Percentiles rank a stretch among this genome's conserved stretches.
Conservation (phyloP, 768 basidiomycete species). For the Tylopilus sp. region DNA sequence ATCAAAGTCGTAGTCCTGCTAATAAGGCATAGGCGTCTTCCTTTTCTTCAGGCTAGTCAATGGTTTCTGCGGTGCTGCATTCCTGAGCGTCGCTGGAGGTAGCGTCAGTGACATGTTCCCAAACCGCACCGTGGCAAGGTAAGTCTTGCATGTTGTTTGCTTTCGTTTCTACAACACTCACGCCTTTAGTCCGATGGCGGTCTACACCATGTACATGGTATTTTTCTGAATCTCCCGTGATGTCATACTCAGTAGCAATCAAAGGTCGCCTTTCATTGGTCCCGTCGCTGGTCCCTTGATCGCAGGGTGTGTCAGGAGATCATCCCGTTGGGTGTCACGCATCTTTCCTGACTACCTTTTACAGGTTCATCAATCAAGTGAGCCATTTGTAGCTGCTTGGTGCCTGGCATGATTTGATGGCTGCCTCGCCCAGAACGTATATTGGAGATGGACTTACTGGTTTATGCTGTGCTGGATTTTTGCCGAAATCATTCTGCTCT, state of each 20-base stretch:
- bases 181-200: constrained; percentile 48
- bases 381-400: constrained; percentile 5
- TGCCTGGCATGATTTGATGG: constrained; percentile 1
- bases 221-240: neutral
- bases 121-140: constrained; percentile 59
- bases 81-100: constrained; percentile 61
- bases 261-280: constrained; percentile 50
- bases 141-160: constrained; percentile 24
- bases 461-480: constrained; percentile 68
- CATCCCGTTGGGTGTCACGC: neutral
- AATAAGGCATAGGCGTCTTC: constrained; percentile 43
- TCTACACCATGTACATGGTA: constrained; percentile 41
- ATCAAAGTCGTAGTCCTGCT: neutral
- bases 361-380: constrained; percentile 69
- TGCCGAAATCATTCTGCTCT: constrained; percentile 46
- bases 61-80: constrained; percentile 54
- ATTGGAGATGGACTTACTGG: constrained; percentile 81
- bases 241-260: neutral
- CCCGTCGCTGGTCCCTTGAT: constrained; percentile 55
- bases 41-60: constrained; percentile 59
- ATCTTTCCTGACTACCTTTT: neutral
- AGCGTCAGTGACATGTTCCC: constrained; percentile 55
- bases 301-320: constrained; percentile 43
- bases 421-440: constrained; percentile 37
- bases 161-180: constrained; percentile 3